Percentiles rank a stretch among this genome's conserved stretches.
Conservation (phyloP, 163 green algal species). For the Prototheca cutis region DNA sequence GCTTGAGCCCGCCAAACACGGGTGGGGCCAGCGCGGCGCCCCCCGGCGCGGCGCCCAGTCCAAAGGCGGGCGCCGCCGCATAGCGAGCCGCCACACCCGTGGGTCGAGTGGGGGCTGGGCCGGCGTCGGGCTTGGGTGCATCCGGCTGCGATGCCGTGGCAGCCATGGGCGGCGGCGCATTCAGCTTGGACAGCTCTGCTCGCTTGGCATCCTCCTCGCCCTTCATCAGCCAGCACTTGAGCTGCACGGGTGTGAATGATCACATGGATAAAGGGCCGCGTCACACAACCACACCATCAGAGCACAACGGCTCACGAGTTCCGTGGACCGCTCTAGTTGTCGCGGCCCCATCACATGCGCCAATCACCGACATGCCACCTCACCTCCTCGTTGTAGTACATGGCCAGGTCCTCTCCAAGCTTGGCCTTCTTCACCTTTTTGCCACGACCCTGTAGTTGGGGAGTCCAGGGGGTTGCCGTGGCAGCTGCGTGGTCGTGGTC, state of each 20-base stretch:
- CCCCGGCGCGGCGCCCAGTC: not conserved
- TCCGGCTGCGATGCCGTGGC: too few species aligned
- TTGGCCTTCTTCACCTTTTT: slow-evolving; percentile 23
- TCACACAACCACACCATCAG: too few species aligned
- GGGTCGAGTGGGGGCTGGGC: not conserved
- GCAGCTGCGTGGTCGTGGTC: too few species aligned
- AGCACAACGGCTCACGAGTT: too few species aligned
- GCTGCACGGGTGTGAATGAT: too few species aligned
- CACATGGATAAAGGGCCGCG: too few species aligned
- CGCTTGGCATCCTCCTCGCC: slow-evolving; percentile 26
- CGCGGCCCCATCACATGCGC: too few species aligned
- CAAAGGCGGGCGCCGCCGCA: slow-evolving; percentile 10
- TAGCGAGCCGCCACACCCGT: slow-evolving; percentile 11
- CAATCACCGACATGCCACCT: not conserved
- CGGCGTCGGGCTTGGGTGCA: slow-evolving; percentile 3
- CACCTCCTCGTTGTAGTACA: slow-evolving; percentile 39
- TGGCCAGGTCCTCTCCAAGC: slow-evolving; percentile 19
- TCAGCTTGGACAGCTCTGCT: slow-evolving; percentile 12
- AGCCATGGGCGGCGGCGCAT: slow-evolving; percentile 7
- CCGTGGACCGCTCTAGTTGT: too few species aligned
- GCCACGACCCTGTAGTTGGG: slow-evolving; percentile 6
- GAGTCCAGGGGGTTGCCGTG: too few species aligned
- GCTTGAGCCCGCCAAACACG: not conserved
- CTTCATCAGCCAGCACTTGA: slow-evolving; percentile 32
- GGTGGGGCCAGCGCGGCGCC: not conserved